Conservation (phyloP, 306 rosid genomes). For the Acmispon strigosus region DNA sequence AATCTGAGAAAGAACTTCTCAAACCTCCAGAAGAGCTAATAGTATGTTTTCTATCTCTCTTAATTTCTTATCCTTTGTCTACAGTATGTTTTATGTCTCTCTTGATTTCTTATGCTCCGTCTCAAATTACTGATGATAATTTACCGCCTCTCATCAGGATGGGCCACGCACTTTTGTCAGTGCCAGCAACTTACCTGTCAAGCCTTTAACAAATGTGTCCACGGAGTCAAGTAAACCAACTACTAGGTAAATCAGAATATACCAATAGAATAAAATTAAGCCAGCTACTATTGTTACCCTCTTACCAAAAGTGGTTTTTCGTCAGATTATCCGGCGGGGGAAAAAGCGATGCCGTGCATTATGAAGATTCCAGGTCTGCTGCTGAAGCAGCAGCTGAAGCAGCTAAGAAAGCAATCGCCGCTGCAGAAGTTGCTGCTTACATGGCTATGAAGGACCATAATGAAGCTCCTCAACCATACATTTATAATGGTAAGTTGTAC, state of each 20-base stretch:
- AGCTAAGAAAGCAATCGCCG: constrained; percentile 81
- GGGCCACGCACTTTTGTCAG: constrained; percentile 65
- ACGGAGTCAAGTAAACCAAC: constrained; percentile 27
- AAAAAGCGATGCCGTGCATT: constrained; percentile 31
- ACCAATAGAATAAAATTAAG: background rate
- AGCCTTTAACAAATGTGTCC: constrained; percentile 30
- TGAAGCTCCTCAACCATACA: constrained; percentile 24
- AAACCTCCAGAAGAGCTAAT: constrained; percentile 76
- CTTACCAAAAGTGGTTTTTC: background rate
- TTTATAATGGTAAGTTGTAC: background rate
- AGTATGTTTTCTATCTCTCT: constrained; percentile 37
- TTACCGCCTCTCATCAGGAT: constrained; percentile 35
- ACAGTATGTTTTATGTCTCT: constrained; percentile 23
- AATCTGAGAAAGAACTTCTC: constrained; percentile 82
- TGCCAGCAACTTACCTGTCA: constrained; percentile 59
- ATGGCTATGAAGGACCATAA: constrained; percentile 59
- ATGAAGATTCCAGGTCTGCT: constrained; percentile 56
- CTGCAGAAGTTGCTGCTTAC: constrained; percentile 91
- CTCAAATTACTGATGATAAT: background rate
- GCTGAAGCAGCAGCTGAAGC: constrained; percentile 91
- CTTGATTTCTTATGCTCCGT: background rate
- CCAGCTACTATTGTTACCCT: background rate
- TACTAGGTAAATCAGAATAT: constrained; percentile 9
- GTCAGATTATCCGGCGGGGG: constrained; percentile 32
- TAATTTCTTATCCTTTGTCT: background rate